Base-by-base conservation (phyloP, 208 protist species). In the Leishmania amazonensis region DNA sequence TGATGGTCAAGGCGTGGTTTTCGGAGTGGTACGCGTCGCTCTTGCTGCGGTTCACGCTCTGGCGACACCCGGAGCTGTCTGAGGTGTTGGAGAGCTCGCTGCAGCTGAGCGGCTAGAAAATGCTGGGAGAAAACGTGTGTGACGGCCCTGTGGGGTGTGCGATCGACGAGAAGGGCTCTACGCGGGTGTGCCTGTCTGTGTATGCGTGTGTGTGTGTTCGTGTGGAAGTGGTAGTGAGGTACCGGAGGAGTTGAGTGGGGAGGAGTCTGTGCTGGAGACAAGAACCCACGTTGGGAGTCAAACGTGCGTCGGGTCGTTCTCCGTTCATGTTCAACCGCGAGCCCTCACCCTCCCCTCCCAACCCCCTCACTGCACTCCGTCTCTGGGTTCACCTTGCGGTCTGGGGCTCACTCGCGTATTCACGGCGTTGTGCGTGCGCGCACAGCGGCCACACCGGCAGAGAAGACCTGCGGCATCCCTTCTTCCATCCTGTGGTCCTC, bases 1-100 rank as follows among this genome's bases (percentile, higher is more conserved):
- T 94, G 57, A 79, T 93, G 58, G 58, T 89, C 21, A 83, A 87
- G 77, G 91, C 91, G 35, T 96, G 92, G 89, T 80, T 89, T 60
- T 58, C 81, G 24, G 91, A 96, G 85, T 81, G 79, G 70, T 83
- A 90, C 83, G 90, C 91, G 45, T 71, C 87, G 21, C n/a, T 93
- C 15, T 79, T 91, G 68, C 42, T 97, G 70, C 51, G 76, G 31
- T 83, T 94, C 35, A 84, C 88, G n/a, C 88, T 86, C 75, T 95
- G 89, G 90, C 40, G 81, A 8, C 75, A 95, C 83, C 94, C 94
- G 31, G 88, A 96, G 79, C 75, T 96, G 54, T 79, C 81, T 42
- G 86, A 89, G 17, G 53, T 85, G 9, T 73, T 96, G 38, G 87
- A 95, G 72, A 81, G 80, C 42, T 65, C 88, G 0, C 65, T 93